Evolutionary conservation across 2,329 filamentous ascomycete species (phyloP), one percentile per base, ranked within the genome.

Genomic region (Myriangium duriaei): DNA sequence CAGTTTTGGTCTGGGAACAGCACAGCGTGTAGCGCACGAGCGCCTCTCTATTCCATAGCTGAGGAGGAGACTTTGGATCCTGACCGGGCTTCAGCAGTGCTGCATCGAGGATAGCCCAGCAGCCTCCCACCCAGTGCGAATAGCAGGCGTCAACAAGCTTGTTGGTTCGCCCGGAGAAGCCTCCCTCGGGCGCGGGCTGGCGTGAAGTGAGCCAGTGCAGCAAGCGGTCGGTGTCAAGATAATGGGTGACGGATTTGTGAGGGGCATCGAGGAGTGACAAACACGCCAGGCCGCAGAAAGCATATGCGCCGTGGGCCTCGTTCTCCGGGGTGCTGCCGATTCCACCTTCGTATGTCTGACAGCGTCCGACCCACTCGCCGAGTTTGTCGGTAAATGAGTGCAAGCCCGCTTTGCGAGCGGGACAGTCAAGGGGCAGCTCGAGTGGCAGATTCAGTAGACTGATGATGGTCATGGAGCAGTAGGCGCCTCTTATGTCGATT

Each of bases 111-210:
- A 98, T 63, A 32, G 88, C 80, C 84, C 87, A 98, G 64, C 87
- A 96, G 39, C 81, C 82, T 39, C 91, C 91, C 21, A 94, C 81
- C 91, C 91, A 98, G 61, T 95, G 88, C 56, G 84, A 93, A 64
- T 98, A 98, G 63, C 91, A 98, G 32, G 88, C 91, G 59, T 98
- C 91, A 19, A 96, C 91, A 19, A 98, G 71, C 64, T 98, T 98
- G 68, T 96, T 96, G 17, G 88, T 94, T 49, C 91, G 80, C 44
- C 91, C 91, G 29, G 84, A 81, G 54, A 94, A 87, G 24, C 91
- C 91, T 46, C 87, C 87, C 58, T 96, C 91, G 3, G 88, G 91
- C 18, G 78, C 76, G 57, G 88, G 82, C 59, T 98, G 91, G 42
- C 86, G 79, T 31, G 83, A 77, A 5, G 85, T 88, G 28, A 98